These are phyloP conservation scores for Xylaria digitata DNA, from an alignment of 2,329 filamentous ascomycete species.

Conservation along the genomic window DNA sequence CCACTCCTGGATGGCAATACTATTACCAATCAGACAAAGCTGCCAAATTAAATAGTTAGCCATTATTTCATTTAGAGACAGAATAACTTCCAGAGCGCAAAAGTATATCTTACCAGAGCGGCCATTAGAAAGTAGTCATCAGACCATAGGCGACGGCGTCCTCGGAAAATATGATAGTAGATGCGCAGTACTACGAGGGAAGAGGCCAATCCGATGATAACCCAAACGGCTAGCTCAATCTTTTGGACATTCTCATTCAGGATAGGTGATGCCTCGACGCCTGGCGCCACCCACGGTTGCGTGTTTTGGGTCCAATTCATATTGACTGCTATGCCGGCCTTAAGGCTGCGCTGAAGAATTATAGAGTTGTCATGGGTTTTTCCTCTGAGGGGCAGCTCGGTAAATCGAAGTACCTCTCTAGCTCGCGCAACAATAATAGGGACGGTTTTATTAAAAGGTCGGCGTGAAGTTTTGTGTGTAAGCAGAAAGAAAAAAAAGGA, in stretches of 20 bases:
- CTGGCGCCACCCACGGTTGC: conserved; percentile 22
- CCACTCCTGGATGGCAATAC: conserved; percentile 28
- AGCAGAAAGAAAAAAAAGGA: neutral
- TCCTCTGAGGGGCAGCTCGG: too few relatives aligned
- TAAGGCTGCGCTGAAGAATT: neutral
- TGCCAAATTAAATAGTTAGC: conserved; percentile 5
- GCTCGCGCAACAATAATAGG: too few relatives aligned
- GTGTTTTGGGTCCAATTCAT: conserved; percentile 17
- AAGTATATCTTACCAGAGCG: conserved; percentile 30
- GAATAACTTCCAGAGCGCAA: neutral
- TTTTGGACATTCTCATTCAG: conserved; percentile 15
- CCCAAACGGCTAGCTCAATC: conserved; percentile 24
- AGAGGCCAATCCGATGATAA: conserved; percentile 22
- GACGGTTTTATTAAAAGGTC: neutral
- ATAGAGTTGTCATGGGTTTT: too few relatives aligned
- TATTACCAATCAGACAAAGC: conserved; percentile 35
- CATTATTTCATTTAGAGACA: neutral
- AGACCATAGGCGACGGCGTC: conserved; percentile 32
- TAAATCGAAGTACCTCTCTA: neutral
- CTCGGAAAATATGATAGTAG: conserved; percentile 31
- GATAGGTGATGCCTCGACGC: conserved; percentile 23
- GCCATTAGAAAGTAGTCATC: conserved; percentile 38
- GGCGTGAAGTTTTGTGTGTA: neutral
- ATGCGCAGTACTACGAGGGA: conserved; percentile 29
- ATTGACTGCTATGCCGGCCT: neutral